Percentiles rank a stretch among this genome's conserved stretches.
phyloP scores from a whole-genome alignment of 2,329 filamentous ascomycete genomes.

The Emergomyces pasteurianus region DNA sequence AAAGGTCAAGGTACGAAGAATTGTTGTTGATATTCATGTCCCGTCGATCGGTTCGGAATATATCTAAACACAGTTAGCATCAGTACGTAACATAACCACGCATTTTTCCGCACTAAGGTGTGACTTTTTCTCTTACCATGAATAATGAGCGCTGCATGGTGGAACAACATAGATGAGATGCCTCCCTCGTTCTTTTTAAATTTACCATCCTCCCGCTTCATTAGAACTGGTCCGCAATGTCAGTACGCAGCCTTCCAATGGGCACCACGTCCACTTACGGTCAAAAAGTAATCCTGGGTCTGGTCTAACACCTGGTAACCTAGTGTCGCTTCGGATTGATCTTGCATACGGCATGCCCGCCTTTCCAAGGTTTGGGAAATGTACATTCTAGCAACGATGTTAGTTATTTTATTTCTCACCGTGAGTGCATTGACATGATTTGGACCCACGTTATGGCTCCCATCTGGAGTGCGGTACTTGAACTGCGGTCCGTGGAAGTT shows the following conservation, averaged over 20 bases:
- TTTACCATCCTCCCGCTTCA: slow-evolving; percentile 8
- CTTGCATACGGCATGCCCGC: slow-evolving; percentile 15
- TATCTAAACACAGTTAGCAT: slow-evolving; percentile 15
- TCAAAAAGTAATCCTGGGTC: slow-evolving; percentile 15
- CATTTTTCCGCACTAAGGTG: neutral
- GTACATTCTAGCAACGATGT: slow-evolving; percentile 6
- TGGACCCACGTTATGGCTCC: slow-evolving; percentile 8
- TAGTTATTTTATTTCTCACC: neutral
- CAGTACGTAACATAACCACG: neutral
- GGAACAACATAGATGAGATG: slow-evolving; percentile 37
- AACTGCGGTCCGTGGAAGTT: slow-evolving; percentile 19
- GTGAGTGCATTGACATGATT: neutral
- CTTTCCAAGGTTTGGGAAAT: slow-evolving; percentile 13
- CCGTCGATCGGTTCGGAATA: slow-evolving; percentile 28
- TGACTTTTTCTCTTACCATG: slow-evolving; percentile 22
- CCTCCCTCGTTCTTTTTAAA: slow-evolving; percentile 29
- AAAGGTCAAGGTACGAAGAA: slow-evolving; percentile 37
- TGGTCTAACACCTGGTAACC: slow-evolving; percentile 8
- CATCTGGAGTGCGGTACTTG: slow-evolving; percentile 21
- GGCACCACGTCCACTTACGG: slow-evolving; percentile 2
- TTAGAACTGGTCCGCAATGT: slow-evolving; percentile 6
- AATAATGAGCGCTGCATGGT: slow-evolving; percentile 41
- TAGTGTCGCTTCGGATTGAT: slow-evolving; percentile 8
- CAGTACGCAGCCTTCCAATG: neutral
- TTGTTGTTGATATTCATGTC: slow-evolving; percentile 24